A percentile compares a stretch with the other conserved stretches of the same genome.
Evolutionary conservation across 148 eudicot genomes (phyloP).

Genomic region (Camellia sinensis): DNA sequence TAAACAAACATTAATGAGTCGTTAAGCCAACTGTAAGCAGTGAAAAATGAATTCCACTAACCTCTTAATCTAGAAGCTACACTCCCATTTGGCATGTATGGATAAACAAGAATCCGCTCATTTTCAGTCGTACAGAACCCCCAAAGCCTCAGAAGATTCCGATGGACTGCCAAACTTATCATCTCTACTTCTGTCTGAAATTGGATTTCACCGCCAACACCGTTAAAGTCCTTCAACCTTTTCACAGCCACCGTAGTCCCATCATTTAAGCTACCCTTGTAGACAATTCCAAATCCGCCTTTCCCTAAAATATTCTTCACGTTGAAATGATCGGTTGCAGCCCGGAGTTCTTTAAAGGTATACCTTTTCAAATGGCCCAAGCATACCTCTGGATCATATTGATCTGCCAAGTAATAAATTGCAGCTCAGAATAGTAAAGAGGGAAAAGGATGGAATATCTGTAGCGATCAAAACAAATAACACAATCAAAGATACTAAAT

Average conservation of each 20-base stretch:
- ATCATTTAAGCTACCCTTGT: conserved; percentile 66
- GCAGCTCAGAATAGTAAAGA: conserved; percentile 7
- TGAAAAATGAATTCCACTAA: conserved; percentile 19
- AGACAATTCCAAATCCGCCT: conserved; percentile 91
- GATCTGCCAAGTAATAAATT: conserved; percentile 47
- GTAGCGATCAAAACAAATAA: background rate
- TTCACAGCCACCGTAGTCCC: conserved; percentile 85
- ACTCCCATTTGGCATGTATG: conserved; percentile 84
- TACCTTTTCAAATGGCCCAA: conserved; percentile 81
- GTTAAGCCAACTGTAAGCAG: background rate
- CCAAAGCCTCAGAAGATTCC: conserved; percentile 77
- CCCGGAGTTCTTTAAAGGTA: conserved; percentile 72
- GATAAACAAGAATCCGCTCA: conserved; percentile 86
- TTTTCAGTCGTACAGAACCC: conserved; percentile 83
- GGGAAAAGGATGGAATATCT: background rate
- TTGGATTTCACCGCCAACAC: conserved; percentile 73
- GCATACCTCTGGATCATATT: conserved; percentile 82
- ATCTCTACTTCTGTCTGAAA: conserved; percentile 91
- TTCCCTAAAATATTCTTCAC: conserved; percentile 74
- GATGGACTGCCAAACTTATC: conserved; percentile 83
- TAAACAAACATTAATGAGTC: background rate
- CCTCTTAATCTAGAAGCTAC: conserved; percentile 92
- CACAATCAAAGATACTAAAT: background rate
- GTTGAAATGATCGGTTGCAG: conserved; percentile 82
- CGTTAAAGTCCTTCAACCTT: conserved; percentile 72